Evolutionary conservation across 2,329 filamentous ascomycete genomes (phyloP), one percentile per base, ranked within the genome.

Genomic region (Aspergillus uvarum): DNA sequence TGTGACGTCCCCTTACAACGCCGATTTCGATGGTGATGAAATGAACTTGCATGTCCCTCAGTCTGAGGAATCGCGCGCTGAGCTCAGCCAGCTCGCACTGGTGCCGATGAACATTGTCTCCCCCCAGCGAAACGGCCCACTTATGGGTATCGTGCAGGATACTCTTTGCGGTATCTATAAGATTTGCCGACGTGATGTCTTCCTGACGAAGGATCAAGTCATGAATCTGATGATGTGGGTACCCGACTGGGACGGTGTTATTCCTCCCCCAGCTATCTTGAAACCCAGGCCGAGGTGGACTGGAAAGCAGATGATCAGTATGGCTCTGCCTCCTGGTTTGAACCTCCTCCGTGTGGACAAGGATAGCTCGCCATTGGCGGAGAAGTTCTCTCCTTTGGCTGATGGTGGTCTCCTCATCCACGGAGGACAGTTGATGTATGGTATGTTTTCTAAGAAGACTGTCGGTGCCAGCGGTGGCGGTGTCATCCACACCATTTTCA

Each of bases 11-110:
- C 95, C 95, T 0, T 99, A 99, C 83, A 99, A 99, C 80, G 95
- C 95, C 70, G 95, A 99, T 90, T 99, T 99, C 80, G 95, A 99
- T 73, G 95, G 95, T 80, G 95, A 99, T 76, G 95, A 99, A 79
- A 99, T 99, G 95, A 99, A 99, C 75, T 87, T 99, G 80, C 95
- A 99, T 85, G 96, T 99, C 55, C 96, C 95, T 4, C 95, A 99
- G 73, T 95, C 91, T 42, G 93, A 99, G 73, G 96, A 99, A 77
- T 96, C 96, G 35, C 90, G 95, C 62, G 92, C 96, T 50, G 95
- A 99, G 77, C 87, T 99, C 68, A 91, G 88, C 76, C 89, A 98
- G 74, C 85, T 99, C 14, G 98, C 94, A 76, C 89, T 98, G 85
- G 95, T 99, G n/a, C 95, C 95, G 0, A 85, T 95, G 69, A 97